Evolutionary conservation across 2,329 filamentous ascomycete species (phyloP).

Genomic region (Zymoseptoria passerinii): DNA sequence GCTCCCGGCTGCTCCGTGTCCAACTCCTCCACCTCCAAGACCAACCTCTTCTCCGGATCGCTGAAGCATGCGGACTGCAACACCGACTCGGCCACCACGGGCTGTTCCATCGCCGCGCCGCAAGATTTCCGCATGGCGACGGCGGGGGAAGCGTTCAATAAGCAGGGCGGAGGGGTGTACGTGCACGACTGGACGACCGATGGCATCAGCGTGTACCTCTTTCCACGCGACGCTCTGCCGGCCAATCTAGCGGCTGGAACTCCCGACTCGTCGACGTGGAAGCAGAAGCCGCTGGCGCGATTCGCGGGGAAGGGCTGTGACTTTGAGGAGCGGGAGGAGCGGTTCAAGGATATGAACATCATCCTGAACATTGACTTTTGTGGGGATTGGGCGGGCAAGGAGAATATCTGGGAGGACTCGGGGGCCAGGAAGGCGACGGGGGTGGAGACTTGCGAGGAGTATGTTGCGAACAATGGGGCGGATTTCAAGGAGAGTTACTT

Average conservation of each 20-base stretch:
- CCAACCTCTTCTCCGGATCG: constrained; percentile 18
- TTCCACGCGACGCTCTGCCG: constrained; percentile 60
- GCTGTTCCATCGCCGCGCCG: constrained; percentile 39
- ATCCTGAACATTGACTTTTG: constrained; percentile 81
- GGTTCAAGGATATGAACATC: constrained; percentile 67
- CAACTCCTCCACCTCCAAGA: constrained; percentile 17
- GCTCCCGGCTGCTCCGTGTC: constrained; percentile 35
- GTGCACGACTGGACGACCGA: constrained; percentile 57
- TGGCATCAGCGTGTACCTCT: constrained; percentile 74
- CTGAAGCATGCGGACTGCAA: constrained; percentile 25
- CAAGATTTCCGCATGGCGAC: constrained; percentile 23
- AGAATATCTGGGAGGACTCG: constrained; percentile 50
- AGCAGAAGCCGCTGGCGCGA: constrained; percentile 51
- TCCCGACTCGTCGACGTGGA: constrained; percentile 63
- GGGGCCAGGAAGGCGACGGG: constrained; percentile 49
- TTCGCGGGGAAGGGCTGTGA: constrained; percentile 62
- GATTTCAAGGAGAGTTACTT: constrained; percentile 70
- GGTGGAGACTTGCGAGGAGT: constrained; percentile 60
- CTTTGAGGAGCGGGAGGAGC: constrained; percentile 52
- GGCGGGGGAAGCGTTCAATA: constrained; percentile 46
- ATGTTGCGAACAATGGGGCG: constrained; percentile 60
- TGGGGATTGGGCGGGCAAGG: constrained; percentile 70
- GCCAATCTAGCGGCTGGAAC: constrained; percentile 50
- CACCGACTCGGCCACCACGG: constrained; percentile 34
- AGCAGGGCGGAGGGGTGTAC: constrained; percentile 38